Percentiles rank a stretch among this genome's conserved stretches.
These are phyloP conservation scores for Amphicarpaea edgeworthii DNA, from an alignment of 306 rosid genomes.

Conservation along the genomic window DNA sequence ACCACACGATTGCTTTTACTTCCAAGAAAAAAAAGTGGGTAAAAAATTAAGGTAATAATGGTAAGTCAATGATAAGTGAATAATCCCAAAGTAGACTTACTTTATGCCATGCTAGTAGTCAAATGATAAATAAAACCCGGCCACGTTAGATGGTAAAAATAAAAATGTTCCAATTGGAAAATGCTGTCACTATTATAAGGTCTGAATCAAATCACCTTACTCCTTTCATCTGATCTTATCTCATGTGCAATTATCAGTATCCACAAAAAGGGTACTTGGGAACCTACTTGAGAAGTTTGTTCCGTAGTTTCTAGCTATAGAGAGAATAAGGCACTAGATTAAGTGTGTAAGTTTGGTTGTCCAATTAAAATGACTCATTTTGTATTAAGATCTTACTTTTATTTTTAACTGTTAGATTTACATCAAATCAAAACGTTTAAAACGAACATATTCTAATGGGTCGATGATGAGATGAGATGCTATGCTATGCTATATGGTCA, in stretches of 20 bases:
- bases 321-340: conserved; percentile 29
- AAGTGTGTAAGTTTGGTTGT: no score
- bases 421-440: no score
- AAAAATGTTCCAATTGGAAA: neutral
- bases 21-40: neutral
- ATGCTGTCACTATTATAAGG: conserved; percentile 23
- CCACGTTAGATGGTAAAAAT: neutral
- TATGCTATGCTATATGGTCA: conserved; percentile 34
- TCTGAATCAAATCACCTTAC: neutral
- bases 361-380: no score
- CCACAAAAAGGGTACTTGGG: neutral
- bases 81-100: neutral
- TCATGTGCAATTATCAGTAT: conserved; percentile 33
- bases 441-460: no score
- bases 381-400: no score
- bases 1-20: conserved; percentile 19
- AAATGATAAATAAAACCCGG: conserved; percentile 26
- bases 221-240: neutral
- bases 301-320: neutral
- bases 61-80: conserved; percentile 4
- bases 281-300: conserved; percentile 29
- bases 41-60: conserved; percentile 28
- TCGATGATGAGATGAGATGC: no score
- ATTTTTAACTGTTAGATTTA: no score
- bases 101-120: neutral